Conservation (phyloP, 805 yeast species). For the Saccharomycopsis fermentans region DNA sequence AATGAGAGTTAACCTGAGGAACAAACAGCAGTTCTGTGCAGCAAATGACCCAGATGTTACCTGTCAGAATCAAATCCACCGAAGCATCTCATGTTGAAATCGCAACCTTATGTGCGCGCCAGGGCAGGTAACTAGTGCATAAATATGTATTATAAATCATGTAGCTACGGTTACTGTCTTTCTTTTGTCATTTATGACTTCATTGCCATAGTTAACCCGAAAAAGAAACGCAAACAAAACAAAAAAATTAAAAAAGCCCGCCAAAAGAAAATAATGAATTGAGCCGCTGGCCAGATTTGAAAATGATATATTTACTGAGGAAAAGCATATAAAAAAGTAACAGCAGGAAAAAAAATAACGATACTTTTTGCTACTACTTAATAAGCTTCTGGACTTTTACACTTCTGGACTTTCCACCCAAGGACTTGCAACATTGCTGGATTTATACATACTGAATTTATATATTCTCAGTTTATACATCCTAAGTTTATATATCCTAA, state of each 20-base stretch:
- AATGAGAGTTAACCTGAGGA: no score
- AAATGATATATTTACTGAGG: background rate
- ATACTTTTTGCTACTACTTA: no score
- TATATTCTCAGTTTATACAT: no score
- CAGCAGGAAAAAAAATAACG: background rate
- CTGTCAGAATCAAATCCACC: no score
- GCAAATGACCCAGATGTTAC: no score
- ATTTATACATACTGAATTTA: no score
- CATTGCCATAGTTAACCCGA: background rate
- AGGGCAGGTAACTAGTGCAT: background rate
- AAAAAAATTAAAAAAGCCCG: background rate
- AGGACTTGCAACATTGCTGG: no score
- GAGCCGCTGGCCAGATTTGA: conserved; percentile 1
- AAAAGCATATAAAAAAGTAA: background rate
- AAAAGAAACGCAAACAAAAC: background rate
- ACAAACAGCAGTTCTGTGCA: no score
- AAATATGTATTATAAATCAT: background rate
- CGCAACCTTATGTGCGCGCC: background rate
- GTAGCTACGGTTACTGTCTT: background rate
- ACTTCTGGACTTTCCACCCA: no score
- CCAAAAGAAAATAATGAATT: background rate
- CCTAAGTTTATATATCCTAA: no score
- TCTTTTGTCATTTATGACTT: background rate
- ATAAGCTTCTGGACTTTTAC: no score
- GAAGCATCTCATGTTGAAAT: background rate